Evolutionary conservation across 2,329 filamentous ascomycete species (phyloP).

Genomic region (Fusarium chlamydosporum): DNA sequence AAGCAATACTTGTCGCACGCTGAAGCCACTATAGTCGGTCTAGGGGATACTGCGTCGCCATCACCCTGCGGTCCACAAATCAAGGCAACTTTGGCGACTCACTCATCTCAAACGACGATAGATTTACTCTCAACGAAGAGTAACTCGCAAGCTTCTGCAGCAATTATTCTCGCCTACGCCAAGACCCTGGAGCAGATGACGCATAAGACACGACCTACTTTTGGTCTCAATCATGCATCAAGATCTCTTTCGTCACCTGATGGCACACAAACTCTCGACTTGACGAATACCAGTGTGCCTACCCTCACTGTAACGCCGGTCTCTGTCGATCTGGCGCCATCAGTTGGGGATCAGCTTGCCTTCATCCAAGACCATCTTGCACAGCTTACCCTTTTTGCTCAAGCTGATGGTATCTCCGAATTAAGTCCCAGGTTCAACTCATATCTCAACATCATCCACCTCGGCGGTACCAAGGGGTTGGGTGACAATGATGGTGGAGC

Average conservation of each 20-base stretch:
- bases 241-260: slow-evolving; percentile 15
- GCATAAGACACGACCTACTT: not conserved
- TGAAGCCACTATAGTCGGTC: slow-evolving; percentile 5
- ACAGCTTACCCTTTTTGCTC: slow-evolving; percentile 13
- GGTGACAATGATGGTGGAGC: fast-evolving
- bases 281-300: slow-evolving; percentile 10
- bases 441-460: slow-evolving; percentile 25
- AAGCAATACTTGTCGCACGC: not conserved
- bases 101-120: fast-evolving
- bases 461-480: fast-evolving
- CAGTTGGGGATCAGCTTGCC: not conserved
- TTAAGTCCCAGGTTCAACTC: slow-evolving; percentile 14
- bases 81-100: not conserved
- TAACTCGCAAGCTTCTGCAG: not conserved
- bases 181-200: not conserved
- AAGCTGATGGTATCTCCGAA: not conserved
- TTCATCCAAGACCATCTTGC: slow-evolving; percentile 22
- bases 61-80: slow-evolving; percentile 5
- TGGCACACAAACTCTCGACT: slow-evolving; percentile 13
- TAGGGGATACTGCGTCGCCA: fast-evolving
- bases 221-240: slow-evolving; percentile 31
- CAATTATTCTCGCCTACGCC: slow-evolving; percentile 17
- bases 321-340: not conserved
- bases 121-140: not conserved
- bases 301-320: slow-evolving; percentile 19